Base-by-base conservation (phyloP, 805 yeast species). In the Lachancea waltii region DNA sequence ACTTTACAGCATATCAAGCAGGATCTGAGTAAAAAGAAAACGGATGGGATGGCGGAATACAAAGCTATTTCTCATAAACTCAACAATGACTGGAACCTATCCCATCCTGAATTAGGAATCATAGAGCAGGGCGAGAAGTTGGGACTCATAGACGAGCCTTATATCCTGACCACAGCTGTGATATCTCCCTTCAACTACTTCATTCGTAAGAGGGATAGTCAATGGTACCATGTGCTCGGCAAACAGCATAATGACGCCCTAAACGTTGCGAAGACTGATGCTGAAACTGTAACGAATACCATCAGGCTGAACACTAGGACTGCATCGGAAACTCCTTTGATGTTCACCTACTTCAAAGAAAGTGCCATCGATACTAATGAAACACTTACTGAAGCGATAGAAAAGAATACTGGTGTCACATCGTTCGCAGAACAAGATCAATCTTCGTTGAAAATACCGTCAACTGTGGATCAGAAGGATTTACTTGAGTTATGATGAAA, bases 151-250 rank as follows among this genome's bases (percentile, higher is more conserved):
- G 56, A 56, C 22, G 47, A 46, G 13, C 58, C 61, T 2, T 53
- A 54, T 37, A 8, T 48, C 3, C 44, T 59, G 13, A 36, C 48
- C 1, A 44, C 49, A 45, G 57, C 54, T 3, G 50, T 48, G 5
- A 30, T 58, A n/a, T 56, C 63, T 3, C 61, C 64, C 5, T 44
- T 49, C 25, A 33, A 49, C 30, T 59, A 59, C 36, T 54, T 43
- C 27, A 41, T 48, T 8, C 45, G 54, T 25, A 40, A 46, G 14
- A 45, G 46, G 8, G 33, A 41, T n/a, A 52, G 47, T 1, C 38
- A 38, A 4, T 57, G 60, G 61, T 38, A 42, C 16, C 37, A 44
- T 11, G 48, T 54, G 3, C 47, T 43, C 32, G 34, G 45, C 11
- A 42, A 44, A 24, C 29, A 38, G 3, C 18, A 38, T n/a, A 46